These are phyloP conservation scores for Erysimum cheiri DNA, from an alignment of 441 rosid species.

Conservation along the genomic window DNA sequence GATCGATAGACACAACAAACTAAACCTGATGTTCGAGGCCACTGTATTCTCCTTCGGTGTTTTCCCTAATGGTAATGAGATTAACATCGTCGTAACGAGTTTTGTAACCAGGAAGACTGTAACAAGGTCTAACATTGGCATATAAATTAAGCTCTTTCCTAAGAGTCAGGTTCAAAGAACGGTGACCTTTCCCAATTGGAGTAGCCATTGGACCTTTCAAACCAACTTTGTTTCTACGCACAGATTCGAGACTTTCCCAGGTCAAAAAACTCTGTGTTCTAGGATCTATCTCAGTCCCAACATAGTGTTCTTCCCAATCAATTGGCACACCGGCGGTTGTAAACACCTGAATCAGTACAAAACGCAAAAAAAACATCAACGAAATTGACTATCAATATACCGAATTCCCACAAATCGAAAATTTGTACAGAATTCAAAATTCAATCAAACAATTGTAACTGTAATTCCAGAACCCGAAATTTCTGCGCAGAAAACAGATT, in stretches of 20 bases:
- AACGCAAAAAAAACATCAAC: conserved; percentile 11
- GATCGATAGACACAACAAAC: conserved; percentile 34
- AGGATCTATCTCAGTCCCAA: conserved; percentile 84
- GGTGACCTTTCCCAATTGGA: conserved; percentile 99
- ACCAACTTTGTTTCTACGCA: conserved; percentile 75
- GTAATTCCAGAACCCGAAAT: conserved; percentile 1
- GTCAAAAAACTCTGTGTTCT: conserved; percentile 95
- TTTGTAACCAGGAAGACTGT: conserved; percentile 96
- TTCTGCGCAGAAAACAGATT: neutral
- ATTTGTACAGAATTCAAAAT: neutral
- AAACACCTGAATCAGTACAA: conserved; percentile 60
- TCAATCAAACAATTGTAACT: conserved; percentile 10
- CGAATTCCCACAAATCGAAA: conserved; percentile 11
- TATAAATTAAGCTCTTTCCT: conserved; percentile 94
- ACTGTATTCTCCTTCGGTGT: conserved; percentile 99
- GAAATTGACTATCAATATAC: neutral
- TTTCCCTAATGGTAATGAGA: conserved; percentile 95
- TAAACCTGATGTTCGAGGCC: conserved; percentile 98
- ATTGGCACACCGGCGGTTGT: conserved; percentile 83
- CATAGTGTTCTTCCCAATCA: conserved; percentile 97
- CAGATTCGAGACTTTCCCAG: conserved; percentile 98
- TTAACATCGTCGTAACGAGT: conserved; percentile 91
- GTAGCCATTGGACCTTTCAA: conserved; percentile 99
- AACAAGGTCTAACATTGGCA: conserved; percentile 98
- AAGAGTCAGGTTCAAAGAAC: conserved; percentile 92